Base-by-base conservation (phyloP, 1,139 yeast species). In the Pichia sp. region DNA sequence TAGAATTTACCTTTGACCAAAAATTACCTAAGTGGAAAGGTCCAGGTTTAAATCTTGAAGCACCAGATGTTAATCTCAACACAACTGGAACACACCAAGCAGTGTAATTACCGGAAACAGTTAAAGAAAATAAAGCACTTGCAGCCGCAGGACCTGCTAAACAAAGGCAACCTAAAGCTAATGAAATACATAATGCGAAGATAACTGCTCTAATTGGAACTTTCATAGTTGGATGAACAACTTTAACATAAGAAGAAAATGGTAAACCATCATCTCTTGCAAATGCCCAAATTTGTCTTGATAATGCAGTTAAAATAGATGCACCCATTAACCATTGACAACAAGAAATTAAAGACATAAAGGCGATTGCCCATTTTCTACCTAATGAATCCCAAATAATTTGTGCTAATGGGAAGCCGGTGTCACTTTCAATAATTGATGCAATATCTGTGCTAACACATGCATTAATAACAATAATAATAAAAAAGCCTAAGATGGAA, bases 241-340 rank as follows among this genome's bases (percentile, higher is more conserved):
- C 75, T 56, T 79, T 78, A 53, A 80, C 73, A 60, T 70, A 65
- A 35, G 66, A 61, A 13, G 78, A 69, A 49, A 75, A 67, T 37
- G 76, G 73, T 44, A 75, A 64, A 22, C 79, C 79, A 51, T 73
- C 71, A 59, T 75, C 80, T 61, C 80, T 68, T 6, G 79, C 71
- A 53, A 74, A 72, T 2, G 79, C 78, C 75, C 76, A 75, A 42
- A 73, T 67, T 56, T 73, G 78, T 62, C 79, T 68, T 15, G 76
- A 75, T 45, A 76, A 71, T 8, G 79, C 79, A 24, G 75, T 73
- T 49, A 73, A 62, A 35, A 77, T 73, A 1, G 82, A 75, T 24
- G 79, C 73, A 6, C 88, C 88, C 88, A 84, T 84, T 45, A 80
- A 62, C 64, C 76, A 80, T 61, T 80, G 85, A 45, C 83, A 81